These are phyloP conservation scores for Exophiala viscosa DNA, from an alignment of 2,329 filamentous ascomycete species.

Conservation along the genomic window DNA sequence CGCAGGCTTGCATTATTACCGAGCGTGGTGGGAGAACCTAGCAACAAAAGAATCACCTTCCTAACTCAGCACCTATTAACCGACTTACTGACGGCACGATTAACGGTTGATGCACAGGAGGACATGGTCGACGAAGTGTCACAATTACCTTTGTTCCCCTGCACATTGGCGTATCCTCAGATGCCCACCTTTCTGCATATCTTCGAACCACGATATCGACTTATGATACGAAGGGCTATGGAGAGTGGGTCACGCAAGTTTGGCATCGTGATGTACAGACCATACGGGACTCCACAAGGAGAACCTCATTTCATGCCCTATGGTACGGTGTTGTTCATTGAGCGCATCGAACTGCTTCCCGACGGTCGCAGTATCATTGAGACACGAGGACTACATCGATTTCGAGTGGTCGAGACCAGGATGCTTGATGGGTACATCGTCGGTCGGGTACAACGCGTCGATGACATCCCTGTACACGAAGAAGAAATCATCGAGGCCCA, in stretches of 20 bases:
- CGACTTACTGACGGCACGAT: slow-evolving; percentile 58
- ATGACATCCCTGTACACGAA: slow-evolving; percentile 76
- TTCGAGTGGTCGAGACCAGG: slow-evolving; percentile 64
- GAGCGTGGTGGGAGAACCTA: slow-evolving; percentile 47
- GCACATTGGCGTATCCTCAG: slow-evolving; percentile 73
- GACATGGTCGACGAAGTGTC: slow-evolving; percentile 53
- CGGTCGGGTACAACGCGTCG: slow-evolving; percentile 69
- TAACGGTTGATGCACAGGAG: slow-evolving; percentile 56
- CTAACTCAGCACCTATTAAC: slow-evolving; percentile 69
- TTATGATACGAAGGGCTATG: slow-evolving; percentile 80
- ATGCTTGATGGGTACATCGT: slow-evolving; percentile 73
- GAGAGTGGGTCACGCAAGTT: slow-evolving; percentile 69
- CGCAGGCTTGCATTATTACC: slow-evolving; percentile 56
- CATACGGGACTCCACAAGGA: slow-evolving; percentile 51
- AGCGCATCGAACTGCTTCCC: slow-evolving; percentile 67
- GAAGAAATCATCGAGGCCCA: slow-evolving; percentile 72
- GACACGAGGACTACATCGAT: slow-evolving; percentile 71
- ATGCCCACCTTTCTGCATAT: slow-evolving; percentile 85
- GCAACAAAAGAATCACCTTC: slow-evolving; percentile 61
- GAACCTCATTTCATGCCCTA: slow-evolving; percentile 63
- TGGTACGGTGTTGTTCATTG: slow-evolving; percentile 73
- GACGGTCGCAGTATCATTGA: slow-evolving; percentile 82
- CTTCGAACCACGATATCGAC: slow-evolving; percentile 85
- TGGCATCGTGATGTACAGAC: slow-evolving; percentile 76
- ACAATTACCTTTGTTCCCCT: slow-evolving; percentile 72